Evolutionary conservation across 2,329 filamentous ascomycete species (phyloP).

Genomic region (Fusarium coicis): DNA sequence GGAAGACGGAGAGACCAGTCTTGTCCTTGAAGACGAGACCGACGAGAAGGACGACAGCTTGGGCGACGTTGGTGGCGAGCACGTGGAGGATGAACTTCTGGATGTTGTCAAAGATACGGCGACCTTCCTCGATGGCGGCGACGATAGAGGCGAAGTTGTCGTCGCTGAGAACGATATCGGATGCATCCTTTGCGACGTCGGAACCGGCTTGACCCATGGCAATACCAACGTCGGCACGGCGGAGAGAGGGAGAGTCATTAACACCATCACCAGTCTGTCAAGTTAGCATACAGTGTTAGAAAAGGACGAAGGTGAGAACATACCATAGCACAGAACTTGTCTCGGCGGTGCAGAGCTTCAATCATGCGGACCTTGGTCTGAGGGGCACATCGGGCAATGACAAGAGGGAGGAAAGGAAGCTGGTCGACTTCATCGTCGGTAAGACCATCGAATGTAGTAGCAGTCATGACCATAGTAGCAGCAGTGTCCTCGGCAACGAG

Average conservation of each 20-base stretch:
- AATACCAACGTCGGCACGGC: conserved; percentile 77
- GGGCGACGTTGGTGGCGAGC: conserved; percentile 76
- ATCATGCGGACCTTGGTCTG: conserved; percentile 81
- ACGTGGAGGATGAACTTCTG: conserved; percentile 79
- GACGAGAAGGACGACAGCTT: conserved; percentile 75
- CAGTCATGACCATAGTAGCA: conserved; percentile 71
- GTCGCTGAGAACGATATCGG: conserved; percentile 76
- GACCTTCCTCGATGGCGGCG: conserved; percentile 76
- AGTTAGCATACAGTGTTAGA: conserved; percentile 13
- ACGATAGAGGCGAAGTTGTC: conserved; percentile 81
- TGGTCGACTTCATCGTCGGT: conserved; percentile 71
- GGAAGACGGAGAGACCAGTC: conserved; percentile 74
- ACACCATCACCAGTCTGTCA: conserved; percentile 74
- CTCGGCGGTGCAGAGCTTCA: conserved; percentile 74
- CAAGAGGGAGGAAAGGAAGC: conserved; percentile 72
- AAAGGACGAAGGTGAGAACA: not conserved
- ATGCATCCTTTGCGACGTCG: conserved; percentile 72
- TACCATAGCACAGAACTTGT: conserved; percentile 73
- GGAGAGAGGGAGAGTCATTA: conserved; percentile 77
- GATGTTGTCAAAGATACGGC: conserved; percentile 79
- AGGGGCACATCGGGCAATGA: conserved; percentile 76
- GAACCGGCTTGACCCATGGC: conserved; percentile 72
- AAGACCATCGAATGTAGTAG: conserved; percentile 71
- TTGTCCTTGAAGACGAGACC: conserved; percentile 78
- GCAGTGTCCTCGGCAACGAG: conserved; percentile 63